phyloP scores from a whole-genome alignment of 306 rosid species.

The Cucumis cinereus region DNA sequence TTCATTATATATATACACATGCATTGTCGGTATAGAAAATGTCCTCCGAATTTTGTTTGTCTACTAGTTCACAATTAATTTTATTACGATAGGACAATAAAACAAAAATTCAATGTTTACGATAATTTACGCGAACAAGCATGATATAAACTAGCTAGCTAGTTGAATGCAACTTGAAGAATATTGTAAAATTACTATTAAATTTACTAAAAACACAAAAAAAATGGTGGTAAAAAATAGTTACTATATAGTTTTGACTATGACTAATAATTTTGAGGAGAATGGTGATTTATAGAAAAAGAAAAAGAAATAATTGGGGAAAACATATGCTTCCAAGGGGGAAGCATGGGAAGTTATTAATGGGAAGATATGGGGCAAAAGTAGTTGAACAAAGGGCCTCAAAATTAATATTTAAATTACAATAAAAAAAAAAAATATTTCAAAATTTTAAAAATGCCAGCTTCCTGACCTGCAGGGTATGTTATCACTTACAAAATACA shows the following conservation, averaged over 20 bases:
- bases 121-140: too few species aligned
- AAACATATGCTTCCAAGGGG: slow-evolving; percentile 41
- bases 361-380: slow-evolving; percentile 35
- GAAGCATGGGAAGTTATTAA: slow-evolving; percentile 69
- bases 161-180: too few species aligned
- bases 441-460: background rate
- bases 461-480: slow-evolving; percentile 4
- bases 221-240: too few species aligned
- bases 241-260: too few species aligned
- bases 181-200: too few species aligned
- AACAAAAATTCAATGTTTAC: too few species aligned
- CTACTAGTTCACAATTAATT: too few species aligned
- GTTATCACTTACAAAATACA: background rate
- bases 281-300: background rate
- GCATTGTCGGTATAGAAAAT: background rate
- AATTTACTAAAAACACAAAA: too few species aligned
- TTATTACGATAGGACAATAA: too few species aligned
- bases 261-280: background rate
- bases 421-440: background rate
- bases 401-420: background rate
- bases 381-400: slow-evolving; percentile 13
- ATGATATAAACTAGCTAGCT: too few species aligned
- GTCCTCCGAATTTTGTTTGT: too few species aligned
- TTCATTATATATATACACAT: background rate
- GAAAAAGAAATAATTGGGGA: background rate